Conservation (phyloP, 2,329 filamentous ascomycete species). For the Conoideocrella luteorostrata region DNA sequence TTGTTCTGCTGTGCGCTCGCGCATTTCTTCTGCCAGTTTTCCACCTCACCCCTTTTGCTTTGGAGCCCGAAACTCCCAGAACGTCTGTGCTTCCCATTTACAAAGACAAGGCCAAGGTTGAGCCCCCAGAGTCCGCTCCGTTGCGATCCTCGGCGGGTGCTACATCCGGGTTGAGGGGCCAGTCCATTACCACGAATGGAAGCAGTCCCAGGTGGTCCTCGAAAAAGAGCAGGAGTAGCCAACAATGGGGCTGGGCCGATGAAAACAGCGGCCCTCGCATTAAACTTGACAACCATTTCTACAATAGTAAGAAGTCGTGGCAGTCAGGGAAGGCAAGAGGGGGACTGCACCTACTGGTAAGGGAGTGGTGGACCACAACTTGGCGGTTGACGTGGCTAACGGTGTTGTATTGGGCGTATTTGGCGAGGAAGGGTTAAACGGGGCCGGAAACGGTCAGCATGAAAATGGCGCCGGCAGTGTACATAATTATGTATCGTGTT, state of each 20-base stretch:
- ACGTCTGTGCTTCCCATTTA: constrained; percentile 34
- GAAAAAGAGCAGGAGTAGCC: constrained; percentile 20
- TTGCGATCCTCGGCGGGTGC: constrained; percentile 6
- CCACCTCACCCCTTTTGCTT: constrained; percentile 46
- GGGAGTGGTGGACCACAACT: constrained; percentile 56
- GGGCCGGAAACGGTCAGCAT: too few relatives aligned
- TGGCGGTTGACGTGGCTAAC: constrained; percentile 60
- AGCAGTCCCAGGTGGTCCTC: constrained; percentile 16
- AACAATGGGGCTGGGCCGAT: constrained; percentile 38
- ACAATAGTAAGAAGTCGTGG: constrained; percentile 34
- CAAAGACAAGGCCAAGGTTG: constrained; percentile 49
- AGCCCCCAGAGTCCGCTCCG: constrained; percentile 27
- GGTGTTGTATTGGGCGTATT: constrained; percentile 57
- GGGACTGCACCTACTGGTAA: constrained; percentile 40
- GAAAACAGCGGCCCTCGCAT: constrained; percentile 42
- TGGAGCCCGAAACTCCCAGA: constrained; percentile 31
- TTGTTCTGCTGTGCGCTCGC: constrained; percentile 44
- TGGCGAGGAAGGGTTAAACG: constrained; percentile 54
- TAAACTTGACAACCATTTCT: constrained; percentile 37
- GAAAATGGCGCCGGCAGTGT: too few relatives aligned
- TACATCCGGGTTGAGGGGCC: constrained; percentile 14
- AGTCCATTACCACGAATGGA: constrained; percentile 16
- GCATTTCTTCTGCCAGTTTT: constrained; percentile 52
- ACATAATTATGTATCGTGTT: too few relatives aligned
- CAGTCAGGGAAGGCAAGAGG: constrained; percentile 20